phyloP scores from a whole-genome alignment of 768 basidiomycete genomes.

The Exsudoporus frostii region DNA sequence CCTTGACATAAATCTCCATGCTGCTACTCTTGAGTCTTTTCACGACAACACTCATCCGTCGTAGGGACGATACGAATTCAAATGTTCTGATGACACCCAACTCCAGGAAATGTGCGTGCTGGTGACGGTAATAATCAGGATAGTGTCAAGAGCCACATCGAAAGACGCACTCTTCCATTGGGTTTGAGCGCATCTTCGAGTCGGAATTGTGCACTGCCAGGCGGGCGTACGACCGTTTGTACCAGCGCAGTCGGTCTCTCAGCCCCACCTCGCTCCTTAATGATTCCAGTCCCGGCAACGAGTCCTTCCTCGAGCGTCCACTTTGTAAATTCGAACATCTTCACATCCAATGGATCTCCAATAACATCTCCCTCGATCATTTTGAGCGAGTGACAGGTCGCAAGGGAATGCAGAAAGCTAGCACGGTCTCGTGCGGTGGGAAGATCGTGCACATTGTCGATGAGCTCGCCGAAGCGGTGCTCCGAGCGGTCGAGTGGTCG shows the following conservation, averaged over 20 bases:
- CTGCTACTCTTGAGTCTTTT: conserved; percentile 89
- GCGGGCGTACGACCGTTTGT: conserved; percentile 93
- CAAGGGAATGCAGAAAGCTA: conserved; percentile 85
- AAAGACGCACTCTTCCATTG: conserved; percentile 59
- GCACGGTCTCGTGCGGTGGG: conserved; percentile 71
- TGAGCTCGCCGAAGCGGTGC: conserved; percentile 84
- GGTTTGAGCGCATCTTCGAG: conserved; percentile 93
- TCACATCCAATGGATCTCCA: conserved; percentile 93
- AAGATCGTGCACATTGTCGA: conserved; percentile 83
- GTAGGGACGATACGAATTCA: conserved; percentile 90
- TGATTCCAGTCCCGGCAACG: conserved; percentile 63
- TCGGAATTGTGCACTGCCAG: conserved; percentile 86
- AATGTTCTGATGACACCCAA: conserved; percentile 94
- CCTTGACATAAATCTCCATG: conserved; percentile 99
- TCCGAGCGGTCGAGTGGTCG: conserved; percentile 75
- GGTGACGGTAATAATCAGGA: conserved; percentile 1
- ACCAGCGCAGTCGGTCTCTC: conserved; percentile 85
- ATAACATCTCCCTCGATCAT: conserved; percentile 84
- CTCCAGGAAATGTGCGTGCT: conserved; percentile 98
- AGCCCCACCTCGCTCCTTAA: conserved; percentile 58
- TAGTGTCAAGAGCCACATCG: background rate
- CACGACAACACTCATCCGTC: conserved; percentile 97
- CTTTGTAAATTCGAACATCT: conserved; percentile 97
- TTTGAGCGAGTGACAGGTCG: conserved; percentile 95
- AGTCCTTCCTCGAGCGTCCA: conserved; percentile 96